These are phyloP conservation scores for Fusarium pininemorale DNA, from an alignment of 2,329 filamentous ascomycete genomes.

Conservation along the genomic window DNA sequence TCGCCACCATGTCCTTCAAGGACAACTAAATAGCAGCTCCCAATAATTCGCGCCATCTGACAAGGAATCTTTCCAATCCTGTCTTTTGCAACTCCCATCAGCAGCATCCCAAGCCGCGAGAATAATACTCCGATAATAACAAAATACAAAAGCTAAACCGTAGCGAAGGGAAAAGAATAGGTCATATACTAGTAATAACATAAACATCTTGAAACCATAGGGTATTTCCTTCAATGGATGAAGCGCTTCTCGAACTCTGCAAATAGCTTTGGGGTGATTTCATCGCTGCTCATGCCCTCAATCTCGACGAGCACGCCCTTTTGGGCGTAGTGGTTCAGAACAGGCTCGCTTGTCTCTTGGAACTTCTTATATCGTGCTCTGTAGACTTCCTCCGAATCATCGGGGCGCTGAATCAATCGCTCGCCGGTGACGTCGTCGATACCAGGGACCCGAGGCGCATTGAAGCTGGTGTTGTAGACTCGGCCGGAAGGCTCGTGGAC, in stretches of 20 bases:
- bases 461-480: slow-evolving; percentile 95
- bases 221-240: slow-evolving; percentile 37
- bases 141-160: slow-evolving; percentile 7
- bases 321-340: slow-evolving; percentile 88
- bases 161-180: slow-evolving; percentile 11
- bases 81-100: slow-evolving; percentile 31
- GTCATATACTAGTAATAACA: slow-evolving; percentile 10
- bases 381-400: slow-evolving; percentile 90
- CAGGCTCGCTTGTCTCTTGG: slow-evolving; percentile 82
- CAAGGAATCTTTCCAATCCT: slow-evolving; percentile 11
- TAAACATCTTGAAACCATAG: slow-evolving; percentile 16
- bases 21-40: slow-evolving; percentile 9
- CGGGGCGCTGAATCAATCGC: slow-evolving; percentile 78
- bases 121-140: slow-evolving; percentile 34
- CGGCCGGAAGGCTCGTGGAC: slow-evolving; percentile 90
- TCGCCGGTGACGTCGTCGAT: slow-evolving; percentile 93
- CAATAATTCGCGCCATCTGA: slow-evolving; percentile 19
- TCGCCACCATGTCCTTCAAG: slow-evolving; percentile 13
- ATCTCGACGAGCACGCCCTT: slow-evolving; percentile 89
- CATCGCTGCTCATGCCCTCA: slow-evolving; percentile 88
- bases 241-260: slow-evolving; percentile 84
- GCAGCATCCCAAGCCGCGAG: slow-evolving; percentile 35
- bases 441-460: slow-evolving; percentile 81
- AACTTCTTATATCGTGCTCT: slow-evolving; percentile 82
- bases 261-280: slow-evolving; percentile 92